Evolutionary conservation across 116 monocot genomes (phyloP), one percentile per base, ranked within the genome.

Genomic region (Papilionanthe hybrid): DNA sequence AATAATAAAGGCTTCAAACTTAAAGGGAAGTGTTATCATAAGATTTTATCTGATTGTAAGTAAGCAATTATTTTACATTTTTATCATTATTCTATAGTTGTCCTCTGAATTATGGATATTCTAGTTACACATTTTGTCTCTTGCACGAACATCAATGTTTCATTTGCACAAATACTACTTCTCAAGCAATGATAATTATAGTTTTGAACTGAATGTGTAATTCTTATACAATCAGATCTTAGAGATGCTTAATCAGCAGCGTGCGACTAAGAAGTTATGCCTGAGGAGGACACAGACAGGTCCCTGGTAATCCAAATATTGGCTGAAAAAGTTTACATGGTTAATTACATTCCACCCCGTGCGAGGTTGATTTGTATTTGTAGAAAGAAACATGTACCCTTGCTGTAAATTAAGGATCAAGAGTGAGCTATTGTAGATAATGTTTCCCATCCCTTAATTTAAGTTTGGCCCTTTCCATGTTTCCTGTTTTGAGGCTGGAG

Each of bases 271-370:
- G 73, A 73, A 43, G 44, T 37, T 71, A 22, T 43, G 73, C 44
- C 44, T 73, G 73, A 44, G 73, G 44, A 73, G 73, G 73, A 73
- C 73, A 9, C 73, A 43, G 73, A 73, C 73, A 22, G 73, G 73
- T 73, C 73, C 73, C 6, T 73, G 73, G 73, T 73, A 23, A 73
- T 7, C 44, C 11, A 20, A 9, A 53, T 13, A 15, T 53, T 53
- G 53, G 4, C 53, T 17, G 53, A 17, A 53, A 53, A 53, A 17
- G 53, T 50, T 12, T 50, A 50, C 15, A 50, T 50, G 50, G 50
- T 15, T 50, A 50, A 73, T 43, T 8, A 44, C 42, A 43, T 44
- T 73, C 22, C n/a, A 7, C 44, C 73, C n/a, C 73, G 73, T 43
- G 73, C 3, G 29, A 20, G 43, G 0, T 44, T 22, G 56, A 9